Evolutionary conservation across 495 filamentous ascomycete species (phyloP).

Genomic region (Talaromyces ruber): DNA sequence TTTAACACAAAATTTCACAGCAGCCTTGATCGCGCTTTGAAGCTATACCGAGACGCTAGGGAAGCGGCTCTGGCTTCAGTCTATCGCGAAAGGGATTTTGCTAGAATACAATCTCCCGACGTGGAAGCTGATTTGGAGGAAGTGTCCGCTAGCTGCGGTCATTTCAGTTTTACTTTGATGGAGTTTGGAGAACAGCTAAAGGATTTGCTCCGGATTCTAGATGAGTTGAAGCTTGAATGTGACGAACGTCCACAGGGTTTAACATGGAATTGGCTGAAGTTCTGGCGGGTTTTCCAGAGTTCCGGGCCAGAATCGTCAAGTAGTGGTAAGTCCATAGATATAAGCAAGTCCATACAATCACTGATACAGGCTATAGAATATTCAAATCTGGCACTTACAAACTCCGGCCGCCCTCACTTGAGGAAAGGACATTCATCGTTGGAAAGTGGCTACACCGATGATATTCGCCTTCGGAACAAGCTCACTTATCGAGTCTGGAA

Average conservation of each 20-base stretch:
- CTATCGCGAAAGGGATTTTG: conserved; percentile 67
- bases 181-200: conserved; percentile 87
- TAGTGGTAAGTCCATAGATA: conserved; percentile 9
- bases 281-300: conserved; percentile 49
- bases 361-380: conserved; percentile 1
- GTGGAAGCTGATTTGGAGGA: conserved; percentile 94
- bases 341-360: not conserved
- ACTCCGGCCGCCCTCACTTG: conserved; percentile 7
- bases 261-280: conserved; percentile 81
- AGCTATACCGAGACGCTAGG: conserved; percentile 66
- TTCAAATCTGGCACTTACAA: conserved; percentile 9
- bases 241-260: conserved; percentile 46
- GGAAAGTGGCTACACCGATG: conserved; percentile 1
- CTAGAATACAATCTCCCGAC: conserved; percentile 52
- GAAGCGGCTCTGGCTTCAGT: conserved; percentile 65
- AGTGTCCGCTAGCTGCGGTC: conserved; percentile 88
- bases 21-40: conserved; percentile 71
- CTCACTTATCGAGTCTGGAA: conserved; percentile 51
- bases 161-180: conserved; percentile 84
- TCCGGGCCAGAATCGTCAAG: not conserved
- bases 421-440: conserved; percentile 10
- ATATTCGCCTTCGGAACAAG: conserved; percentile 6
- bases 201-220: conserved; percentile 70
- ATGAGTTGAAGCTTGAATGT: conserved; percentile 65
- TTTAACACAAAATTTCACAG: conserved; percentile 69